phyloP scores from a whole-genome alignment of 345 rosid species.

The Ricinus communis region DNA sequence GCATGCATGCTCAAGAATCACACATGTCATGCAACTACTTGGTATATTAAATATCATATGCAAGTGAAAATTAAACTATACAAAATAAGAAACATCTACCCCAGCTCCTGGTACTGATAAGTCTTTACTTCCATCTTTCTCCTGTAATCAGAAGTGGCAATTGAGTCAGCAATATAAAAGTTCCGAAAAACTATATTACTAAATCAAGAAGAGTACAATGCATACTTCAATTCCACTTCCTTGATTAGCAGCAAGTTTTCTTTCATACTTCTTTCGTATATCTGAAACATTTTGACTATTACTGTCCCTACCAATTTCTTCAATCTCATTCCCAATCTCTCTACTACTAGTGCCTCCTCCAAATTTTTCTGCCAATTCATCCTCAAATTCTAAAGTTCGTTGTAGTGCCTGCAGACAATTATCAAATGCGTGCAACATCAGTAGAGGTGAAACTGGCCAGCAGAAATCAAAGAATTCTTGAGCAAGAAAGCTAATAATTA shows the following conservation, averaged over 20 bases:
- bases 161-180: constrained; percentile 9
- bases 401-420: constrained; percentile 67
- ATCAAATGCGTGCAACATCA: constrained; percentile 13
- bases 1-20: neutral
- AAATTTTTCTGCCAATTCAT: constrained; percentile 92
- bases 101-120: constrained; percentile 92
- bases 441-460: neutral
- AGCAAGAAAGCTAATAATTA: neutral
- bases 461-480: constrained; percentile 3
- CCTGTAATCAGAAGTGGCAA: constrained; percentile 49
- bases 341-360: constrained; percentile 72
- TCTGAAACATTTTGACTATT: constrained; percentile 69
- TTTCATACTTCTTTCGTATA: constrained; percentile 92
- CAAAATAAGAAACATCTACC: constrained; percentile 44
- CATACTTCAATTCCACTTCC: constrained; percentile 59
- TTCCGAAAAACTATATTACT: neutral
- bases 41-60: neutral
- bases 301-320: constrained; percentile 74
- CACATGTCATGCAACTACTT: neutral
- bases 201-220: constrained; percentile 4
- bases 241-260: constrained; percentile 80
- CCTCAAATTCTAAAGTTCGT: constrained; percentile 93
- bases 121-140: constrained; percentile 66
- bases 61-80: constrained; percentile 10
- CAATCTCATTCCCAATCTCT: constrained; percentile 70